phyloP scores from a whole-genome alignment of 257 asterid genomes.

The Petunia axillaris region DNA sequence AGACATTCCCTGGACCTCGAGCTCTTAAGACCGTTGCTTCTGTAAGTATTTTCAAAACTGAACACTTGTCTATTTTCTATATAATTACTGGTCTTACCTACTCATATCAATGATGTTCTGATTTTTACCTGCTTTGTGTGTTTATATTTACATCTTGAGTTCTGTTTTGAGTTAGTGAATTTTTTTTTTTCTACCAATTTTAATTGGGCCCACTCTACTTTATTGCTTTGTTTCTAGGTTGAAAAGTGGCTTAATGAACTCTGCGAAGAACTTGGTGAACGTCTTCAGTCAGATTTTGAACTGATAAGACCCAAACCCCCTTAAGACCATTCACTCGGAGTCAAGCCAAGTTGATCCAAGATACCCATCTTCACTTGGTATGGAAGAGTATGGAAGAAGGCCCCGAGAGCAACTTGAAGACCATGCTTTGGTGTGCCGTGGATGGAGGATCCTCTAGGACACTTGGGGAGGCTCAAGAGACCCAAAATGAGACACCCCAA shows the following conservation, averaged over 20 bases:
- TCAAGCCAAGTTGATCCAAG: too few species aligned
- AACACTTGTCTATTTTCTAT: neutral
- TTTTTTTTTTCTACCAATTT: neutral
- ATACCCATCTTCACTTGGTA: too few species aligned
- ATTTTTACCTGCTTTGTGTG: neutral
- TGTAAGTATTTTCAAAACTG: slow-evolving; percentile 41
- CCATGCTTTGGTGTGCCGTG: too few species aligned
- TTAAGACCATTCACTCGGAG: too few species aligned
- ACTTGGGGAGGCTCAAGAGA: too few species aligned
- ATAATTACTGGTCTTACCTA: neutral
- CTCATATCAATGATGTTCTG: neutral
- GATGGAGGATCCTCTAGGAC: too few species aligned
- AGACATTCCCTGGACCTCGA: slow-evolving; percentile 89
- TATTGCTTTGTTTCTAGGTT: slow-evolving; percentile 53
- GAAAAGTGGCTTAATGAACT: slow-evolving; percentile 86
- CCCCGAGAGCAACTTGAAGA: too few species aligned
- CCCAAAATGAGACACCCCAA: too few species aligned
- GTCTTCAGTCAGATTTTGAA: slow-evolving; percentile 83
- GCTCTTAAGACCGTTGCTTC: slow-evolving; percentile 73
- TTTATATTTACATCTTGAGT: neutral
- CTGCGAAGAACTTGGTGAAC: slow-evolving; percentile 87
- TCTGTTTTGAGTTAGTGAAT: slow-evolving; percentile 15
- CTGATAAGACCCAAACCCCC: too few species aligned
- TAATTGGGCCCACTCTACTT: slow-evolving; percentile 19
- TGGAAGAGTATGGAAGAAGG: too few species aligned